phyloP scores from a whole-genome alignment of 1,284 basidiomycete genomes.

The Gymnopus androsaceus region DNA sequence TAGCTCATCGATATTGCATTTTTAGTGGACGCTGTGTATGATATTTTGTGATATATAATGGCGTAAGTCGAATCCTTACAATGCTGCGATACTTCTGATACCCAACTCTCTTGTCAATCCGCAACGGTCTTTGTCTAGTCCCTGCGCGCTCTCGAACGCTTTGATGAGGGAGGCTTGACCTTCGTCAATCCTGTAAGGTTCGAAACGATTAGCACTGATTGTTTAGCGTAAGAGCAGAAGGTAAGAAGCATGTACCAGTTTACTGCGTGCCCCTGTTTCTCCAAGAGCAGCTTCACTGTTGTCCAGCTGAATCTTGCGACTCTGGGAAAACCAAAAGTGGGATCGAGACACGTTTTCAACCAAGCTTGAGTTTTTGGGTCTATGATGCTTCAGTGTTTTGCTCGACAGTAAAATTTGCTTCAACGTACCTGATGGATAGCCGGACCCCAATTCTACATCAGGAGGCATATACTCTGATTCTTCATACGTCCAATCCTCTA shows the following conservation, averaged over 20 bases:
- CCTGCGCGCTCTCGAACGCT: slow-evolving; percentile 70
- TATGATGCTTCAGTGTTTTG: slow-evolving; percentile 28
- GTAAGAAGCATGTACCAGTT: slow-evolving; percentile 64
- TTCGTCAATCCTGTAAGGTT: slow-evolving; percentile 69
- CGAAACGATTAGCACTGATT: neutral
- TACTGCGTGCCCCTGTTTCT: slow-evolving; percentile 76
- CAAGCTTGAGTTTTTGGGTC: slow-evolving; percentile 94
- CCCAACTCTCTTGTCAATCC: slow-evolving; percentile 70
- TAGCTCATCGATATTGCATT: neutral
- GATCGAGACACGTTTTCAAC: slow-evolving; percentile 78
- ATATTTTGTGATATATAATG: slow-evolving; percentile 9
- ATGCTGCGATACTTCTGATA: slow-evolving; percentile 57
- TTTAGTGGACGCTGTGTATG: neutral
- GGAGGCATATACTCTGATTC: slow-evolving; percentile 43
- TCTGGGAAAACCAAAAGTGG: slow-evolving; percentile 91
- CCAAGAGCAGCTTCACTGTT: slow-evolving; percentile 86
- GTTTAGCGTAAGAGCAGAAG: neutral
- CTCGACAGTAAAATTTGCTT: neutral
- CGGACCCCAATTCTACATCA: slow-evolving; percentile 60
- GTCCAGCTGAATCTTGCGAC: slow-evolving; percentile 96
- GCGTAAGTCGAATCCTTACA: slow-evolving; percentile 14
- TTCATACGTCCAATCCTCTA: slow-evolving; percentile 84
- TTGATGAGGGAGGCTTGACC: slow-evolving; percentile 73
- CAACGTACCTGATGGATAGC: slow-evolving; percentile 81
- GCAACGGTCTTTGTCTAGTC: slow-evolving; percentile 70